phyloP scores from a whole-genome alignment of 805 yeast genomes.

The Kluyveromyces lactis region DNA sequence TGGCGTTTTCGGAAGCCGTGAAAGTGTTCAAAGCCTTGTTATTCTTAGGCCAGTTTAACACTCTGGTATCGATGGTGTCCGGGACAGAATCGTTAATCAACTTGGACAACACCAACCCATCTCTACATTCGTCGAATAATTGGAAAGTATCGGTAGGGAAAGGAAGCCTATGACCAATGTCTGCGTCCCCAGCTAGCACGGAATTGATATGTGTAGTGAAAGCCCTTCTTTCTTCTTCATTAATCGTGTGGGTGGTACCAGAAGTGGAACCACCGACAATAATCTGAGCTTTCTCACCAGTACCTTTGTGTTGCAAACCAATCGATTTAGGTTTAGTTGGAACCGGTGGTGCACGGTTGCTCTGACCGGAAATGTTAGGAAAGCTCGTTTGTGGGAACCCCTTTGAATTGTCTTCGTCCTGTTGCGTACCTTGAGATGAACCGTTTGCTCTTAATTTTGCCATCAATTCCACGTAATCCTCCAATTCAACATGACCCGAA shows the following conservation, averaged over 20 bases:
- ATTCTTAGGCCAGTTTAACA: constrained; percentile 76
- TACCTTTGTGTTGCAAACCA: constrained; percentile 40
- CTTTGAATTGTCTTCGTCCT: constrained; percentile 1
- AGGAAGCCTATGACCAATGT: constrained; percentile 78
- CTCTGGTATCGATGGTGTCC: constrained; percentile 97
- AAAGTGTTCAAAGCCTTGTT: constrained; percentile 82
- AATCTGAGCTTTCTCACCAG: constrained; percentile 61
- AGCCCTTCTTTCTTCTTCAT: constrained; percentile 93
- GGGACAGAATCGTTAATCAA: constrained; percentile 97
- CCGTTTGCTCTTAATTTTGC: constrained; percentile 58
- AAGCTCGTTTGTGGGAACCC: constrained; percentile 2
- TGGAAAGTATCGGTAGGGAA: constrained; percentile 92
- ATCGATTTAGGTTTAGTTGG: constrained; percentile 28
- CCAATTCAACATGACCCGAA: constrained; percentile 92
- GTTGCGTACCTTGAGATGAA: constrained; percentile 21
- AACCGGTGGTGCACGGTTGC: constrained; percentile 18
- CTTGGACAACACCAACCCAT: constrained; percentile 86
- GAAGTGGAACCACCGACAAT: constrained; percentile 79
- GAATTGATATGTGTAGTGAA: constrained; percentile 94
- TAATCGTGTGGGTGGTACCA: constrained; percentile 92
- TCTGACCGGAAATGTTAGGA: constrained; percentile 4
- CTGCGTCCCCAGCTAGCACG: constrained; percentile 81
- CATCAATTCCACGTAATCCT: constrained; percentile 80
- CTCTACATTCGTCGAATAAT: constrained; percentile 92
- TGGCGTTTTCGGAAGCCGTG: constrained; percentile 94